Evolutionary conservation across 2,329 filamentous ascomycete genomes (phyloP).

Genomic region (Scedosporium aurantiacum): DNA sequence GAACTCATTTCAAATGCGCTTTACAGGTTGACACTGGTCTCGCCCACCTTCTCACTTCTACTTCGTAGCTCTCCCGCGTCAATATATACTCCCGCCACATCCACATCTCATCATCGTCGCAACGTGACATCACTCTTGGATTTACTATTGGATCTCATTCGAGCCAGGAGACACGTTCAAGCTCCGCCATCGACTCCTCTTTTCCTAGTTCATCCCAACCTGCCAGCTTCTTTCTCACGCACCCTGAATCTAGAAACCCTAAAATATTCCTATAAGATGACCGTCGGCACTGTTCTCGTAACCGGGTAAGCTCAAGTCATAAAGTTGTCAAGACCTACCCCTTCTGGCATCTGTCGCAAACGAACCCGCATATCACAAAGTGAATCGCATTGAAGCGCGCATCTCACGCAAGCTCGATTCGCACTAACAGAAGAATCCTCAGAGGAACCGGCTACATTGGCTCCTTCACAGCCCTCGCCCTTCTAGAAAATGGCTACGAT

Average conservation of each 20-base stretch:
- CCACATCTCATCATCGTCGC: background rate
- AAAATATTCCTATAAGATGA: slow-evolving; percentile 40
- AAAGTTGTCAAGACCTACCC: slow-evolving; percentile 11
- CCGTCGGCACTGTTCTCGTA: slow-evolving; percentile 78
- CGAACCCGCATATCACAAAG: background rate
- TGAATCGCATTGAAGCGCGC: background rate
- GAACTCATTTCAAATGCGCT: too few species aligned
- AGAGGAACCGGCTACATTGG: slow-evolving; percentile 99
- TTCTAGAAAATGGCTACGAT: slow-evolving; percentile 89
- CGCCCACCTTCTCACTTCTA: background rate
- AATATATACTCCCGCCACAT: background rate
- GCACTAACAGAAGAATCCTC: slow-evolving; percentile 15
- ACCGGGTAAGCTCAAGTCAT: slow-evolving; percentile 62
- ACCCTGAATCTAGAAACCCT: slow-evolving; percentile 8
- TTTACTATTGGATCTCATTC: background rate
- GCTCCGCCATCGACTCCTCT: background rate
- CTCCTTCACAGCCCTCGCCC: slow-evolving; percentile 86
- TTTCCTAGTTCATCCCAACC: background rate
- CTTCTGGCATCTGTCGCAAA: slow-evolving; percentile 4
- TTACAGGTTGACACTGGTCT: background rate
- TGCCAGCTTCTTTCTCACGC: background rate
- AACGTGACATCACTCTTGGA: background rate
- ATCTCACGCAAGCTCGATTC: slow-evolving; percentile 2
- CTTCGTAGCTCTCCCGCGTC: background rate
- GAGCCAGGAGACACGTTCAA: background rate